phyloP scores from a whole-genome alignment of 2,329 filamentous ascomycete species.

The Venturia aucupariae region DNA sequence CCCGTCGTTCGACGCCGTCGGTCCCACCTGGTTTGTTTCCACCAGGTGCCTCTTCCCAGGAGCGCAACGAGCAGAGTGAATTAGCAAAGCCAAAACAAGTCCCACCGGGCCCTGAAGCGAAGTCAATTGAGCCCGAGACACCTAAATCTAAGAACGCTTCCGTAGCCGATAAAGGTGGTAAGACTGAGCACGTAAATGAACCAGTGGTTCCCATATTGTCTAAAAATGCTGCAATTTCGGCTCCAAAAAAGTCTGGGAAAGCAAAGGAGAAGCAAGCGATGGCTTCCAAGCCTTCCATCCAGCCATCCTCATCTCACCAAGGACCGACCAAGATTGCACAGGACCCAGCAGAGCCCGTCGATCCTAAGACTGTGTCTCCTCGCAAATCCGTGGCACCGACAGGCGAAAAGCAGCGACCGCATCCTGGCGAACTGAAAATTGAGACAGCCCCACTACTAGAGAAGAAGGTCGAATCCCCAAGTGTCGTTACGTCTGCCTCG shows the following conservation, averaged over 20 bases:
- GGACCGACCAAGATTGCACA: neutral
- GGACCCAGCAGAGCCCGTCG: conserved; percentile 21
- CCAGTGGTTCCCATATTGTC: neutral
- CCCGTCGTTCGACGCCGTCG: conserved; percentile 10
- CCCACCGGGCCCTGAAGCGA: neutral
- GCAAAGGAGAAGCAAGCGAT: neutral
- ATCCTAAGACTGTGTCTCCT: conserved; percentile 1
- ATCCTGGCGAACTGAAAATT: conserved; percentile 13
- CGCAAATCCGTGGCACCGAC: neutral
- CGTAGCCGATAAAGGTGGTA: neutral
- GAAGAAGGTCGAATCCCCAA: neutral
- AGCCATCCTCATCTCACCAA: conserved; percentile 1
- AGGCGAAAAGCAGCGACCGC: conserved; percentile 9
- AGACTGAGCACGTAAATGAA: neutral
- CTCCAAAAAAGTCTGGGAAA: neutral
- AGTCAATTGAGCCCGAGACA: neutral
- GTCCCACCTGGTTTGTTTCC: conserved; percentile 13
- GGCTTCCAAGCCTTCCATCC: conserved; percentile 20
- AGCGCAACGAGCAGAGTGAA: neutral
- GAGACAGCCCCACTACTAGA: neutral
- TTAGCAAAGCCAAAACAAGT: neutral
- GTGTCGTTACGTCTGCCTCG: neutral
- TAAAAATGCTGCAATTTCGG: neutral
- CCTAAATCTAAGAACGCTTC: neutral
- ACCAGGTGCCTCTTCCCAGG: neutral